These are phyloP conservation scores for Eucalyptus shirleyi DNA, from an alignment of 345 rosid species.

Conservation along the genomic window DNA sequence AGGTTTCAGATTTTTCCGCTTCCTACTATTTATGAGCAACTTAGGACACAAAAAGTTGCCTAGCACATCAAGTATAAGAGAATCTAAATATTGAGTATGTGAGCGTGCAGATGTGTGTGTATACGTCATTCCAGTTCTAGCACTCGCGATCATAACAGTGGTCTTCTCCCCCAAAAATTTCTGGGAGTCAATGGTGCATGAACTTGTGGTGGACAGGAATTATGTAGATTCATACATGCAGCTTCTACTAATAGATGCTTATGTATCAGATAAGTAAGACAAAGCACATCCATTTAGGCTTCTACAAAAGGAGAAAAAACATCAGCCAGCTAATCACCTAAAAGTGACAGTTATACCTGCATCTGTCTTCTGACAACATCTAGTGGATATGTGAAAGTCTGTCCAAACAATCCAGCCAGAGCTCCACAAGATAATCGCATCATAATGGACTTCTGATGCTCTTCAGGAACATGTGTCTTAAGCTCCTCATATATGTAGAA, in stretches of 20 bases:
- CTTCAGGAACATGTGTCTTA: slow-evolving; percentile 89
- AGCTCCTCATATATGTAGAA: slow-evolving; percentile 88
- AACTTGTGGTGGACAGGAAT: not conserved
- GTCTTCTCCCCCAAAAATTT: not conserved
- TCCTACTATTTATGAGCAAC: not conserved
- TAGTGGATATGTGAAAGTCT: slow-evolving; percentile 87
- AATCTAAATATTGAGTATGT: not conserved
- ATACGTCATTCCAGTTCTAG: not conserved
- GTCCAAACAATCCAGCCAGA: slow-evolving; percentile 89
- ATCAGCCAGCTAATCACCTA: not conserved
- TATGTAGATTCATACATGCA: not conserved
- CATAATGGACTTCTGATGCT: slow-evolving; percentile 69
- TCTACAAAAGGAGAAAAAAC: not conserved
- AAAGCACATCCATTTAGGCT: not conserved
- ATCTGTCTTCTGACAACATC: slow-evolving; percentile 98
- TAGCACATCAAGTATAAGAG: not conserved
- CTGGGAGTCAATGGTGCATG: not conserved
- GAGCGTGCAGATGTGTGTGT: no score
- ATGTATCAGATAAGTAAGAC: not conserved
- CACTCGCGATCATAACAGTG: not conserved
- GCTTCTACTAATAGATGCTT: not conserved
- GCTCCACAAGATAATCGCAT: slow-evolving; percentile 98
- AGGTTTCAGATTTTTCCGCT: not conserved
- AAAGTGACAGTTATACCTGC: slow-evolving; percentile 52
- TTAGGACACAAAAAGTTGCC: not conserved